Evolutionary conservation across 2,329 filamentous ascomycete genomes (phyloP), one percentile per base, ranked within the genome.

Genomic region (Penicillium aurantiogriseum): DNA sequence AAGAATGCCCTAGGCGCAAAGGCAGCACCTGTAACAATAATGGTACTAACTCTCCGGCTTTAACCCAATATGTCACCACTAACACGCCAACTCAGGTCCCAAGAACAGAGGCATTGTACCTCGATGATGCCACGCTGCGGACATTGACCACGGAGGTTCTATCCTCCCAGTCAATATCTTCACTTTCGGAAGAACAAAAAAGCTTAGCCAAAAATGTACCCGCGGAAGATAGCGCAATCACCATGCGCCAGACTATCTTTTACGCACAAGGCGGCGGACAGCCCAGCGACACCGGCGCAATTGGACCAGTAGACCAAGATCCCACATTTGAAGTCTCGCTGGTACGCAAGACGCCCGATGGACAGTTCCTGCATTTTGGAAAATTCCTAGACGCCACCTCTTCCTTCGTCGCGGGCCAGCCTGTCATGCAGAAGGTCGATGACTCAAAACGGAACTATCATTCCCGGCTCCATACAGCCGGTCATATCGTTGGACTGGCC

Each of bases 401-500:
- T 4, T 5, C 43, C 1, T 65, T 71, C 10, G 11, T 42, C 1
- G 42, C 54, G 8, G 64, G 65, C 25, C 62, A 66, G 17, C 42
- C 33, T 17, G 66, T 70, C 3, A 45, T 63, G 4, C 67, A 70
- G 33, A 61, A 7, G 9, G 66, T 71, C 29, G 61, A 71, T 51
- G 53, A 50, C 40, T 60, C 55, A 15, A 67, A 65, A 38, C 68
- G 69, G 4, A 60, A 69, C 21, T 67, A 68, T 38, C 67, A 70
- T 51, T 71, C 69, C 6, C 66, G 68, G 8, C 57, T 70, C 11
- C 69, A 71, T 57, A 70, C 69, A n/a, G 69, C 66, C 23, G 69
- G 69, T 4, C 68, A 71, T 46, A 64, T 71, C 5, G 50, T 71
- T 15, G 68, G 69, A 7, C 56, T 71, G 9, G 67, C 68, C 2